A percentile compares a stretch with the other conserved stretches of the same genome.
These are phyloP conservation scores for Onygenales sp. DNA, from an alignment of 2,329 filamentous ascomycete species.

Conservation along the genomic window DNA sequence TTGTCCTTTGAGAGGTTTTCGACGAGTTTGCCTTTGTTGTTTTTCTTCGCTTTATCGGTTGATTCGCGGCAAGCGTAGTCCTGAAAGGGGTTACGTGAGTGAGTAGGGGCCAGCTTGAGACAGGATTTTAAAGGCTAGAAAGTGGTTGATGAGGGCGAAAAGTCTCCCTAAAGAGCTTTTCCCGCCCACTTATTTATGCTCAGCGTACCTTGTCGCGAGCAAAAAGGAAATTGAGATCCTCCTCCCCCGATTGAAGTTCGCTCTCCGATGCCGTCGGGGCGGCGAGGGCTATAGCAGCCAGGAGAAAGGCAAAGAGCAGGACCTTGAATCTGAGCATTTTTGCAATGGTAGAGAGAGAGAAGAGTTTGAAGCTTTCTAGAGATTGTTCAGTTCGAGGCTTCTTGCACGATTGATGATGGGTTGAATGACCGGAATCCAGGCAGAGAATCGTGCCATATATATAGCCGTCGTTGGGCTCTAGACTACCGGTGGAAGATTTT, in stretches of 20 bases:
- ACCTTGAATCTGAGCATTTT: constrained; percentile 13
- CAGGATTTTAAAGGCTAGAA: not conserved
- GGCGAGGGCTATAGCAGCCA: constrained; percentile 1
- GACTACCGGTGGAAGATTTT: too few species aligned
- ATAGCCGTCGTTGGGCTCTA: too few species aligned
- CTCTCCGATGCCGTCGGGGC: not conserved
- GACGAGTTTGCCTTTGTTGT: constrained; percentile 6
- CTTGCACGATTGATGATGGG: too few species aligned
- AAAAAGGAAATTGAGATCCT: not conserved
- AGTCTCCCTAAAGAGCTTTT: not conserved
- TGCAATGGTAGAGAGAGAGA: constrained; percentile 3
- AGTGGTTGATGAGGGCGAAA: not conserved
- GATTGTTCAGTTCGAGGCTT: too few species aligned
- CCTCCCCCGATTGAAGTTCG: not conserved
- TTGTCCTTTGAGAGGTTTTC: constrained; percentile 2
- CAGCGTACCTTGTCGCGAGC: constrained; percentile 1
- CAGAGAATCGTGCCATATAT: too few species aligned
- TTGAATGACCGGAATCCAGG: too few species aligned
- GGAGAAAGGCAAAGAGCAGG: constrained; percentile 1
- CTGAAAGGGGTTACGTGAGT: not conserved
- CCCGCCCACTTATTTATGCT: not conserved
- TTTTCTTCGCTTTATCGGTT: constrained; percentile 2
- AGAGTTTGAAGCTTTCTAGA: too few species aligned
- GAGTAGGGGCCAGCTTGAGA: not conserved
- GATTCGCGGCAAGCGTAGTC: constrained; percentile 5